Evolutionary conservation across 2,329 filamentous ascomycete genomes (phyloP).

Genomic region (Neophaeococcomyces aloes): DNA sequence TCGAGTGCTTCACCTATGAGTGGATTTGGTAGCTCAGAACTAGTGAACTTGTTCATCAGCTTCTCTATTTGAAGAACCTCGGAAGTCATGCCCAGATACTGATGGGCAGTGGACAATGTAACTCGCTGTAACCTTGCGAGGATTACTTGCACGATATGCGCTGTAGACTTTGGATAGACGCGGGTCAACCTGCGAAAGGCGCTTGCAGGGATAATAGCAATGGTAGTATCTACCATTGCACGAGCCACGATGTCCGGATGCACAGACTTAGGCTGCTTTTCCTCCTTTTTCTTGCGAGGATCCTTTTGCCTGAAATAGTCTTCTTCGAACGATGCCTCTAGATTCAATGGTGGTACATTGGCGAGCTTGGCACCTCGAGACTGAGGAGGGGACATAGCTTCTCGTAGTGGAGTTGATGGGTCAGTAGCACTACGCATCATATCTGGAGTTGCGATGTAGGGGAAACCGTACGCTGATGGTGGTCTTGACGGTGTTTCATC

Average conservation of each 20-base stretch:
- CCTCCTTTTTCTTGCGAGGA: slow-evolving; percentile 32
- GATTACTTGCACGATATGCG: slow-evolving; percentile 96
- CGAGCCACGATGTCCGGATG: slow-evolving; percentile 97
- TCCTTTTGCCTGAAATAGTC: slow-evolving; percentile 21
- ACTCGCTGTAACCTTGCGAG: slow-evolving; percentile 88
- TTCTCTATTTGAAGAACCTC: slow-evolving; percentile 90
- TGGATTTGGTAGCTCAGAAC: slow-evolving; percentile 82
- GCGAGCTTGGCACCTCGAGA: slow-evolving; percentile 35
- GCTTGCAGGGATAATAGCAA: slow-evolving; percentile 94
- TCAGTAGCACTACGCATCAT: slow-evolving; percentile 30
- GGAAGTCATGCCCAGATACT: slow-evolving; percentile 80
- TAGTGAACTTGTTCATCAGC: slow-evolving; percentile 86
- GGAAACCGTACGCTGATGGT: slow-evolving; percentile 27
- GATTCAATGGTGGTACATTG: slow-evolving; percentile 62
- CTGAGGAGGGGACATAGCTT: not conserved
- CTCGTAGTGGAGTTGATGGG: slow-evolving; percentile 21
- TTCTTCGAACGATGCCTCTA: slow-evolving; percentile 44
- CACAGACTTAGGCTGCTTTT: slow-evolving; percentile 51
- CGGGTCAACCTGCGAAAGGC: slow-evolving; percentile 86
- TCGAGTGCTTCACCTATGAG: slow-evolving; percentile 72
- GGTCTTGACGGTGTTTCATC: slow-evolving; percentile 44
- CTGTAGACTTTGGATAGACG: slow-evolving; percentile 89
- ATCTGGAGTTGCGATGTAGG: slow-evolving; percentile 30
- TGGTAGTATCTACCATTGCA: slow-evolving; percentile 91
- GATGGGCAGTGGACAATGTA: slow-evolving; percentile 86